Evolutionary conservation across 2,329 filamentous ascomycete genomes (phyloP).

Genomic region (Bretziella fagacearum): DNA sequence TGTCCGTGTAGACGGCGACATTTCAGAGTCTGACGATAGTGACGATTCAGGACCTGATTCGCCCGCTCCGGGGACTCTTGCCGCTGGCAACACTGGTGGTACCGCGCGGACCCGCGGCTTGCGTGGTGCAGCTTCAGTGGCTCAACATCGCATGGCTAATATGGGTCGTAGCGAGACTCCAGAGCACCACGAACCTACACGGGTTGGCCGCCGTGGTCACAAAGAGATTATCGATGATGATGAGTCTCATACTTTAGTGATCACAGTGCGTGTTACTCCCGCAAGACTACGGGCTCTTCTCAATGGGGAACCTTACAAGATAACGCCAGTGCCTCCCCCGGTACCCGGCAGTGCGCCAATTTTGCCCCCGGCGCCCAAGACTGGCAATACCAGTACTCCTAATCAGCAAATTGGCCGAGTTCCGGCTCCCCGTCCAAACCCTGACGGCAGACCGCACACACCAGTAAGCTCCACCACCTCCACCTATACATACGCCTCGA

Average conservation of each 20-base stretch:
- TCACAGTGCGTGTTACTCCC: conserved; percentile 58
- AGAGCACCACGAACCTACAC: conserved; percentile 56
- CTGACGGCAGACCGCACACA: conserved; percentile 37
- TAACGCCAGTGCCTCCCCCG: conserved; percentile 16
- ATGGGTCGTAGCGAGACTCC: conserved; percentile 76
- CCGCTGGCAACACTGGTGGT: conserved; percentile 32
- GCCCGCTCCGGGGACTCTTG: conserved; percentile 55
- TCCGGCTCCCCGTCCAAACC: conserved; percentile 45
- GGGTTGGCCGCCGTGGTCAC: conserved; percentile 44
- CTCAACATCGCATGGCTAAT: conserved; percentile 74
- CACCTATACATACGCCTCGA: too few species aligned
- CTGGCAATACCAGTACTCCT: conserved; percentile 21
- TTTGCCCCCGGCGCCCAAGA: conserved; percentile 1
- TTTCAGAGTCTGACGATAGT: conserved; percentile 79
- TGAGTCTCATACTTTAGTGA: conserved; percentile 49
- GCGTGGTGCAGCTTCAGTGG: conserved; percentile 72
- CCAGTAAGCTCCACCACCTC: conserved; percentile 47
- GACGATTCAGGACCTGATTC: conserved; percentile 78
- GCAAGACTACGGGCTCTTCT: conserved; percentile 54
- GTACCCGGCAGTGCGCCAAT: conserved; percentile 4
- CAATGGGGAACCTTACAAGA: conserved; percentile 28
- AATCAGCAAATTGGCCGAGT: conserved; percentile 47
- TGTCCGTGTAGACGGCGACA: conserved; percentile 42
- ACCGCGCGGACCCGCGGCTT: conserved; percentile 77
- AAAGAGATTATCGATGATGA: conserved; percentile 59